phyloP scores from a whole-genome alignment of 2,329 filamentous ascomycete species.

The Colletotrichum lentis region DNA sequence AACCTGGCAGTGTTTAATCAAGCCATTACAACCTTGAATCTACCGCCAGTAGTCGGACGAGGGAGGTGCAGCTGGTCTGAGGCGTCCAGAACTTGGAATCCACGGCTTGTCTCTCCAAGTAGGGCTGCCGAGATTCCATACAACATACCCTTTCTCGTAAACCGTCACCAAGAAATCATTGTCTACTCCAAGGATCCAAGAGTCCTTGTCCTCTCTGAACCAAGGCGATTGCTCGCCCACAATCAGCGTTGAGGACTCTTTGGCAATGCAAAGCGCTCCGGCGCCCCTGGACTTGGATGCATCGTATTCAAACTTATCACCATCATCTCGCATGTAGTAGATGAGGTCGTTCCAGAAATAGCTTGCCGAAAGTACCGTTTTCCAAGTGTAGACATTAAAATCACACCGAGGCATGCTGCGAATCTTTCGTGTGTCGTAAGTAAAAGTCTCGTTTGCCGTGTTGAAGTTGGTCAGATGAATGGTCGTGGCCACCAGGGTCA shows the following conservation, averaged over 20 bases:
- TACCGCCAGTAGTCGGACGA: background rate
- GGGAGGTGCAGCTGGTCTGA: background rate
- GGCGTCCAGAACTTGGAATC: background rate
- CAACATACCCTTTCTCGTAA: background rate
- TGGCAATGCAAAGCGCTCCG: background rate
- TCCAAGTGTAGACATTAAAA: rapidly evolving
- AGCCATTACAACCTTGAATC: background rate
- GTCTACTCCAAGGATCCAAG: background rate
- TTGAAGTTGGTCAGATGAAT: slow-evolving; percentile 19
- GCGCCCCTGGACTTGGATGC: background rate
- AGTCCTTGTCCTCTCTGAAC: background rate
- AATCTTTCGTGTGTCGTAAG: background rate
- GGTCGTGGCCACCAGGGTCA: background rate
- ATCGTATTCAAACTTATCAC: slow-evolving; percentile 36
- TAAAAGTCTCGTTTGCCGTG: slow-evolving; percentile 5
- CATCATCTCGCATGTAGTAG: slow-evolving; percentile 42
- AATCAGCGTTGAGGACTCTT: background rate
- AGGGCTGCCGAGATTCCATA: slow-evolving; percentile 6
- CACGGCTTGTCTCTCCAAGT: background rate
- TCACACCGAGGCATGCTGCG: background rate
- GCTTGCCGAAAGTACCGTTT: background rate
- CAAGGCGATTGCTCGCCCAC: background rate
- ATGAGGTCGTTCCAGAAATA: slow-evolving; percentile 42
- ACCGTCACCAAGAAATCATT: slow-evolving; percentile 18
- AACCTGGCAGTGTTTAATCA: background rate